These are phyloP conservation scores for Boletus fagicola DNA, from an alignment of 768 basidiomycete species.

Conservation along the genomic window DNA sequence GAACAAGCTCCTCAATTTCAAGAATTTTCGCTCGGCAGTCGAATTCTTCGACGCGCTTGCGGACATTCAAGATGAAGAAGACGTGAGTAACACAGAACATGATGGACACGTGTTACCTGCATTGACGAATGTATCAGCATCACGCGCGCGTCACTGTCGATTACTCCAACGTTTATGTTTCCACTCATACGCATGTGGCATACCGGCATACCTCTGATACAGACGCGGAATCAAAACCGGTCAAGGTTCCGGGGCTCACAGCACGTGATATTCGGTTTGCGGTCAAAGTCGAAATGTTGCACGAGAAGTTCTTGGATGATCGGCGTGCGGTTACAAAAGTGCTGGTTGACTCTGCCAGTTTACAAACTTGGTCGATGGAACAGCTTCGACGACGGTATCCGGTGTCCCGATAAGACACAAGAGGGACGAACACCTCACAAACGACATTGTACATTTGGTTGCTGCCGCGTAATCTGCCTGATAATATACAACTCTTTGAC, in stretches of 20 bases:
- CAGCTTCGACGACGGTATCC: slow-evolving; percentile 25
- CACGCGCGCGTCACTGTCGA: slow-evolving; percentile 33
- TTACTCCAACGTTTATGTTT: slow-evolving; percentile 22
- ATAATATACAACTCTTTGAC: slow-evolving; percentile 7
- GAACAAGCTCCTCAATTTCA: slow-evolving; percentile 32
- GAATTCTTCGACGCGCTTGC: slow-evolving; percentile 31
- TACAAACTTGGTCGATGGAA: slow-evolving; percentile 27
- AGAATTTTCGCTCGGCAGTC: slow-evolving; percentile 22
- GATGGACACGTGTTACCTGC: neutral
- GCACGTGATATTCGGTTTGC: slow-evolving; percentile 52
- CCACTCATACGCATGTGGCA: slow-evolving; percentile 30
- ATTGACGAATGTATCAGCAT: slow-evolving; percentile 21
- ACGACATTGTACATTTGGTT: neutral
- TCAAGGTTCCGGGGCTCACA: slow-evolving; percentile 44
- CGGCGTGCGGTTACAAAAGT: slow-evolving; percentile 24
- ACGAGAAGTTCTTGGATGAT: slow-evolving; percentile 24
- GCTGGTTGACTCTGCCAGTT: slow-evolving; percentile 6
- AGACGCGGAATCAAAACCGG: slow-evolving; percentile 10
- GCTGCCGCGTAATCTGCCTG: slow-evolving; percentile 1
- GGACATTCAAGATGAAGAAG: slow-evolving; percentile 30
- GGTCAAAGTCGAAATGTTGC: slow-evolving; percentile 38
- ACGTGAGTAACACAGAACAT: slow-evolving; percentile 24
- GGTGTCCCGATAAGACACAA: neutral
- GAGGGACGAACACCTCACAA: neutral
- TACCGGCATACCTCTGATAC: slow-evolving; percentile 8